These are phyloP conservation scores for Madurella mycetomatis DNA, from an alignment of 2,329 filamentous ascomycete genomes.

Conservation along the genomic window DNA sequence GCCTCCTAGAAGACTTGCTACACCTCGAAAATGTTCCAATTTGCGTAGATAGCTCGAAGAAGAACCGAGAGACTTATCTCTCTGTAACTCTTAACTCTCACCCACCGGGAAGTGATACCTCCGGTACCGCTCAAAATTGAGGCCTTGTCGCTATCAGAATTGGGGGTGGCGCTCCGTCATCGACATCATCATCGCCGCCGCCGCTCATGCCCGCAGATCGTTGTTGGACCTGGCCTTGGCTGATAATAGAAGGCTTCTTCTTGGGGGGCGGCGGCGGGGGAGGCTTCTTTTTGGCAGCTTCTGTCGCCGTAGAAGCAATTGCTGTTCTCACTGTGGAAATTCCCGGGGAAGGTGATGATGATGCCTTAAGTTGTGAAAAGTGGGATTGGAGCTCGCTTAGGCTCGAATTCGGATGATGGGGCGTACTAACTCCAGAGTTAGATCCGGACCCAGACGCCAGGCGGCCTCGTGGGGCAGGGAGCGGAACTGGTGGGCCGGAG, in stretches of 20 bases:
- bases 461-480: constrained; percentile 17
- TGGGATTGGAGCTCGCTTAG: constrained; percentile 65
- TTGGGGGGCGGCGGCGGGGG: constrained; percentile 48
- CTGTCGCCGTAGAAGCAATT: constrained; percentile 28
- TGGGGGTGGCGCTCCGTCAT: constrained; percentile 39
- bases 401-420: constrained; percentile 33
- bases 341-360: constrained; percentile 42
- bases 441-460: too few relatives aligned
- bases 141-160: constrained; percentile 38
- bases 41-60: too few relatives aligned
- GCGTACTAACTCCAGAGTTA: too few relatives aligned
- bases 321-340: constrained; percentile 35
- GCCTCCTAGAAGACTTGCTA: too few relatives aligned
- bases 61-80: too few relatives aligned
- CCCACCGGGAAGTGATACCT: too few relatives aligned
- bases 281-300: constrained; percentile 49
- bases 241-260: constrained; percentile 44
- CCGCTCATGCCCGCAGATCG: background rate
- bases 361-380: constrained; percentile 31
- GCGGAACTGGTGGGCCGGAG: too few relatives aligned
- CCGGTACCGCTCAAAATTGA: constrained; percentile 13
- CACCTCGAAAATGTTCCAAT: too few relatives aligned
- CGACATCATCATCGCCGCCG: constrained; percentile 22
- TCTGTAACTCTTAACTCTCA: too few relatives aligned
- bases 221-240: background rate